phyloP scores from a whole-genome alignment of 139 green algal genomes.

The Volvox reticuliferus region DNA sequence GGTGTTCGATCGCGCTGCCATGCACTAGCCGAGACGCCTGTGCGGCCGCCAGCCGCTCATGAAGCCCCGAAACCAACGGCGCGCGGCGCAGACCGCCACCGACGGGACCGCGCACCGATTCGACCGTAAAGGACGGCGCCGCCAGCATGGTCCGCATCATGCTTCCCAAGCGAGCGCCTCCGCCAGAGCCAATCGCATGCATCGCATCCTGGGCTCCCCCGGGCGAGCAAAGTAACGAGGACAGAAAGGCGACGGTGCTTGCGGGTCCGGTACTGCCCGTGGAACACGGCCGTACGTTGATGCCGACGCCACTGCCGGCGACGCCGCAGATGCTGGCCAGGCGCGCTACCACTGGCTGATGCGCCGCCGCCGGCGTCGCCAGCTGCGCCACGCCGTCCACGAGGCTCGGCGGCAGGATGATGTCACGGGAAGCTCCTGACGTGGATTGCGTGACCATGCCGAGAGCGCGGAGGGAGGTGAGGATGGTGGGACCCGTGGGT shows the following conservation, averaged over 20 bases:
- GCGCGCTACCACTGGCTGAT: not conserved
- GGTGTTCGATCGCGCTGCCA: slow-evolving; percentile 29
- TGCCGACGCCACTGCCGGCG: not conserved
- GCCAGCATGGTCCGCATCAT: slow-evolving; percentile 10
- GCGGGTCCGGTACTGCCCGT: not conserved
- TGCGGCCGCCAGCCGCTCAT: slow-evolving; percentile 34
- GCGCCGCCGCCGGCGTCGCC: not conserved
- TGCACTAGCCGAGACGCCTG: slow-evolving; percentile 40
- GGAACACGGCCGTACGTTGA: not conserved
- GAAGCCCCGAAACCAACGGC: slow-evolving; percentile 44
- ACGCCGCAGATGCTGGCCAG: not conserved
- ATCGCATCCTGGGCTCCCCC: not conserved
- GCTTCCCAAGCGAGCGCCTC: not conserved
- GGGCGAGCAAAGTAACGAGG: not conserved
- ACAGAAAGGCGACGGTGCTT: not conserved
- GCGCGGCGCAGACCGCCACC: not conserved
- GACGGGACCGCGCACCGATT: not conserved
- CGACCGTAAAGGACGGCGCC: slow-evolving; percentile 27
- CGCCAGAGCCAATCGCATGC: not conserved
- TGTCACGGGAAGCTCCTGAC: not conserved
- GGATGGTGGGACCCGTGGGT: not conserved
- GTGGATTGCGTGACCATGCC: not conserved
- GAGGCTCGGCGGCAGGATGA: not conserved
- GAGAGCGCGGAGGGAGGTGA: not conserved
- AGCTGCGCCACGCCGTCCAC: not conserved